Percentiles rank a stretch among this genome's conserved stretches.
These are phyloP conservation scores for Colletotrichum paranaense DNA, from an alignment of 2,329 filamentous ascomycete species.

Conservation along the genomic window DNA sequence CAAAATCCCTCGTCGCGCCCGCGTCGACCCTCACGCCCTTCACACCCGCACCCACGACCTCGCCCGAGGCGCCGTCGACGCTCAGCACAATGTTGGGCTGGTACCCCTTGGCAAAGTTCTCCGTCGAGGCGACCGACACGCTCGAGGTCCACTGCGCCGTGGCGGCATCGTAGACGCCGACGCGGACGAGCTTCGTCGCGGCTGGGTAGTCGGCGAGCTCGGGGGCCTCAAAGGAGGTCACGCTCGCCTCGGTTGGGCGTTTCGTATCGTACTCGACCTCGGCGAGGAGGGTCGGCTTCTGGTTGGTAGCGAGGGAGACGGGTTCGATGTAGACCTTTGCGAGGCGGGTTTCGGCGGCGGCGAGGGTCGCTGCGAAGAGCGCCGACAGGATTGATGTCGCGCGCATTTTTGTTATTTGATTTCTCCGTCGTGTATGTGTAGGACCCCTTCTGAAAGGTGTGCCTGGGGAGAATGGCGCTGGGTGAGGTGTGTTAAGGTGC, in stretches of 20 bases:
- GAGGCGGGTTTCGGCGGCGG: conserved; percentile 54
- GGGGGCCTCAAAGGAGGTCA: conserved; percentile 68
- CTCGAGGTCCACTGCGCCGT: conserved; percentile 62
- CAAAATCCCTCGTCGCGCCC: conserved; percentile 73
- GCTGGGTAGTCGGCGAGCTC: conserved; percentile 49
- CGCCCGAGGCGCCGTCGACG: conserved; percentile 54
- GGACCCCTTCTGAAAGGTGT: neutral
- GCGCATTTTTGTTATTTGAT: conserved; percentile 50
- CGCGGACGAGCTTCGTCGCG: conserved; percentile 59
- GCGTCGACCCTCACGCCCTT: conserved; percentile 72
- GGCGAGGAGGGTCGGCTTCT: conserved; percentile 60
- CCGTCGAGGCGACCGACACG: conserved; percentile 64
- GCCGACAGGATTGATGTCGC: conserved; percentile 52
- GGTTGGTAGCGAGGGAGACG: conserved; percentile 46
- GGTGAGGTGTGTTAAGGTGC: neutral
- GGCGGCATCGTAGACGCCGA: conserved; percentile 66
- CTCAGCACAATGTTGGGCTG: conserved; percentile 66
- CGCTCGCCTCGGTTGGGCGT: conserved; percentile 54
- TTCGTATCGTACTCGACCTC: conserved; percentile 65
- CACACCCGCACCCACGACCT: conserved; percentile 61
- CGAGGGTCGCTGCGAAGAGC: conserved; percentile 55
- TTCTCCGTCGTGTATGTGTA: neutral
- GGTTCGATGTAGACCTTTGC: conserved; percentile 67
- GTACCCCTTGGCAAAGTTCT: conserved; percentile 72
- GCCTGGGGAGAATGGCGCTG: neutral